Conservation (phyloP, 345 rosid genomes). For the Ceriops decandra region DNA sequence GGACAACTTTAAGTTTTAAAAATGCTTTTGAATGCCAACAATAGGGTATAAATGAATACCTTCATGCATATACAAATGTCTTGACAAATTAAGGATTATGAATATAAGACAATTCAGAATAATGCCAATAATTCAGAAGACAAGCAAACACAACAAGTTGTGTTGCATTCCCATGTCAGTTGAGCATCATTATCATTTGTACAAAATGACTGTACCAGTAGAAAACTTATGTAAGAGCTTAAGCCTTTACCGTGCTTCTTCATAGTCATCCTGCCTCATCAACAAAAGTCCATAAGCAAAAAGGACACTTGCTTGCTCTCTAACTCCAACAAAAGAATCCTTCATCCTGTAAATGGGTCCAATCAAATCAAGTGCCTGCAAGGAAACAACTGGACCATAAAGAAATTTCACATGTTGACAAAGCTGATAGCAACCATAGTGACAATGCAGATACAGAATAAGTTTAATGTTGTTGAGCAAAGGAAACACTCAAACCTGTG, state of each 20-base stretch:
- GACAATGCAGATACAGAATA: constrained; percentile 9
- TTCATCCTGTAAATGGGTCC: constrained; percentile 77
- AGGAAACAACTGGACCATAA: constrained; percentile 12
- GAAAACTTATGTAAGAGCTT: constrained; percentile 10
- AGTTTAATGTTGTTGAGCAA: not conserved
- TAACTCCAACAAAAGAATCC: constrained; percentile 76
- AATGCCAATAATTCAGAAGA: not conserved
- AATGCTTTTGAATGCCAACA: not conserved
- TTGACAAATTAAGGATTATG: not conserved
- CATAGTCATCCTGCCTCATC: constrained; percentile 92
- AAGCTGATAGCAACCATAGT: constrained; percentile 1
- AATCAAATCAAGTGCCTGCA: constrained; percentile 88
- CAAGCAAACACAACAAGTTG: constrained; percentile 2
- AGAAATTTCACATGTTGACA: not conserved
- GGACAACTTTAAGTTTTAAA: not conserved
- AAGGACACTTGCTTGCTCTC: constrained; percentile 88
- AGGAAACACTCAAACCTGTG: constrained; percentile 51
- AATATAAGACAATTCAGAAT: not conserved
- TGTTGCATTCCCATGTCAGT: not conserved
- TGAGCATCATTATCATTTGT: not conserved
- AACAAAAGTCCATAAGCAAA: constrained; percentile 89
- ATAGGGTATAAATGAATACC: not conserved
- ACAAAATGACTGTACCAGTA: not conserved
- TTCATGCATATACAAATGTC: not conserved
- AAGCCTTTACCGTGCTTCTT: constrained; percentile 71